Percentiles rank a stretch among this genome's conserved stretches.
Conservation (phyloP, 495 filamentous ascomycete species). For the Platismatia glauca region DNA sequence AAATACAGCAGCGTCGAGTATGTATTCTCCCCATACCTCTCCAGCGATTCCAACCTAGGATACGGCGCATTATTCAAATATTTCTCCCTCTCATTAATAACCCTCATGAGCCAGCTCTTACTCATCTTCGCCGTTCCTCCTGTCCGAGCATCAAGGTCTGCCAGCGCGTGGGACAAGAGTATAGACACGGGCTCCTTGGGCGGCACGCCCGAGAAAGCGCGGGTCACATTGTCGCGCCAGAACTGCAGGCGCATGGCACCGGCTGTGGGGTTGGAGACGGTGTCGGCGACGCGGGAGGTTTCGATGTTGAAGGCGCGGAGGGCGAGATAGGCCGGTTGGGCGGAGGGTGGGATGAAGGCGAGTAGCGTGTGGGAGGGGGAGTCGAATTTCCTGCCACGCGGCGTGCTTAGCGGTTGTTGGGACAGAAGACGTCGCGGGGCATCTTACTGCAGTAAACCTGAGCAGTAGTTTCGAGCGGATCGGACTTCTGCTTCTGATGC, state of each 20-base stretch:
- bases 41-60: constrained; percentile 58
- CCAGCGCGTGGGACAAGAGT: constrained; percentile 62
- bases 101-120: constrained; percentile 70
- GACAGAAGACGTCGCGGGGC: background rate
- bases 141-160: constrained; percentile 47
- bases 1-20: constrained; percentile 92
- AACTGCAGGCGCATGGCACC: constrained; percentile 86
- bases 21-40: constrained; percentile 85
- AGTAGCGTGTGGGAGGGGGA: constrained; percentile 78
- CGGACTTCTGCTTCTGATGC: constrained; percentile 36
- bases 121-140: constrained; percentile 50
- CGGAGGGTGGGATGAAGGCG: constrained; percentile 64
- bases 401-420: background rate
- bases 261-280: constrained; percentile 69
- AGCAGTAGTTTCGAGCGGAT: constrained; percentile 48
- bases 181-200: constrained; percentile 89
- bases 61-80: constrained; percentile 80
- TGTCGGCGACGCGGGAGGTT: constrained; percentile 77
- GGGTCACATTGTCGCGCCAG: constrained; percentile 78
- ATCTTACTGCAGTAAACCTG: constrained; percentile 47
- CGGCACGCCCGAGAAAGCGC: constrained; percentile 60
- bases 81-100: constrained; percentile 72
- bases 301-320: constrained; percentile 90
- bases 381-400: constrained; percentile 59
- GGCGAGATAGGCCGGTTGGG: constrained; percentile 76